A percentile compares a stretch with the other conserved stretches of the same genome.
These are phyloP conservation scores for Talaromyces atroroseus DNA, from an alignment of 2,329 filamentous ascomycete species.

Conservation along the genomic window DNA sequence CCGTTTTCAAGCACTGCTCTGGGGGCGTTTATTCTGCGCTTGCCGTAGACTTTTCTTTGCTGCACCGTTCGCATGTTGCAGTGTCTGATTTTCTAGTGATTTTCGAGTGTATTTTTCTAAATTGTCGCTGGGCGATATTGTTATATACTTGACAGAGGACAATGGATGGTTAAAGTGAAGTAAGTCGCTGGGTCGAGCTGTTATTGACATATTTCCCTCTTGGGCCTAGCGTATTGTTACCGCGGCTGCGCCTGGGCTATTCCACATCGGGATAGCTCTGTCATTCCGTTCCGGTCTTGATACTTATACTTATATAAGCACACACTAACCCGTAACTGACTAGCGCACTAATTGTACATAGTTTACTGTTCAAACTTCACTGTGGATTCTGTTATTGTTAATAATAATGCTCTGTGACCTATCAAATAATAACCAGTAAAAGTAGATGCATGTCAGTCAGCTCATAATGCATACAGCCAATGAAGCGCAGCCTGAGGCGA, in stretches of 20 bases:
- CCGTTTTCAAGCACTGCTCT: conserved; percentile 15
- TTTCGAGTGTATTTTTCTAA: neutral
- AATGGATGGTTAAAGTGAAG: neutral
- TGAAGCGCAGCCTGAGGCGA: too few relatives aligned
- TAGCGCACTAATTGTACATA: neutral
- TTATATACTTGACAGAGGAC: neutral
- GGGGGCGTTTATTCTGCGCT: conserved; percentile 14
- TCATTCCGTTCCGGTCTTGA: neutral
- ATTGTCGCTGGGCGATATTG: neutral
- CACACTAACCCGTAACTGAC: neutral
- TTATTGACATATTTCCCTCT: conserved; percentile 12
- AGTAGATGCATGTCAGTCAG: too few relatives aligned
- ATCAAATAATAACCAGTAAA: too few relatives aligned
- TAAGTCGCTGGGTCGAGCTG: neutral
- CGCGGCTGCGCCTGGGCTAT: neutral
- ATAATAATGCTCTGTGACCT: neutral
- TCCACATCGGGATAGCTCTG: neutral
- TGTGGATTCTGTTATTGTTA: neutral
- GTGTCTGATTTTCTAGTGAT: neutral
- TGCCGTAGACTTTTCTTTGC: conserved; percentile 15
- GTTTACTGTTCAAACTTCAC: neutral
- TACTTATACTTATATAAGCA: neutral
- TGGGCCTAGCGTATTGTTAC: conserved; percentile 1
- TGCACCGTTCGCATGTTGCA: conserved; percentile 7
- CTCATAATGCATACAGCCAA: too few relatives aligned